Base-by-base conservation (phyloP, 345 rosid species). In the Isatis tinctoria region DNA sequence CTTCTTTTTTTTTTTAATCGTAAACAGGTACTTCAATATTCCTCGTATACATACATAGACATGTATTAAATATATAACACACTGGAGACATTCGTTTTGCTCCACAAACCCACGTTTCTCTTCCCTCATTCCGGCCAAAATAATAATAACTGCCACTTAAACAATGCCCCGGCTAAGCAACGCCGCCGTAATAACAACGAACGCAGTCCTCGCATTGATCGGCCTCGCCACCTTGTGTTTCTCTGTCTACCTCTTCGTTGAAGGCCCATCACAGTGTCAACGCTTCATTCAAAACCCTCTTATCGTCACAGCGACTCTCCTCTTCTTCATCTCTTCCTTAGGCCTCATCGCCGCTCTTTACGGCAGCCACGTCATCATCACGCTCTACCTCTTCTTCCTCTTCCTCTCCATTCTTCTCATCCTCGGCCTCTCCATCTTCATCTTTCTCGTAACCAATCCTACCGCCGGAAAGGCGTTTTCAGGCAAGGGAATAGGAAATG, bases 141-240 rank as follows among this genome's bases (percentile, higher is more conserved):
- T 1, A 24, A 44, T 24, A 54, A 40, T 10, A 75, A 49, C 65
- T 27, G 39, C 56, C 67, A 12, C 6, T 24, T 36, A 35, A 61
- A 78, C 26, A 28, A 79, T 79, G 79, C 45, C 58, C 45, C 82
- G 82, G 48, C 61, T 79, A 37, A 79, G 82, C 68, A 74, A 74
- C 28, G 74, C 78, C 63, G 78, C 74, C 20, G 78, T 79, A 7
- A 74, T 74, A 68, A 69, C 78, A 39, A 59, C 74, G 4, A 79
- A 79, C 71, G 60, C 71, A 22, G 59, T 68, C 72, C 74, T 79
- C 49, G 74, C 71, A 24, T 33, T 64, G 67, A 57, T 69, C 53
- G 75, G 82, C 8, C 74, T 79, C 5, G 75, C 72, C 10, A 22
- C 78, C 1, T 12, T 74, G 56, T 60, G 58, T 44, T 74, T 79